Conservation (phyloP, 2,329 filamentous ascomycete species). For the Colletotrichum brevisporum region DNA sequence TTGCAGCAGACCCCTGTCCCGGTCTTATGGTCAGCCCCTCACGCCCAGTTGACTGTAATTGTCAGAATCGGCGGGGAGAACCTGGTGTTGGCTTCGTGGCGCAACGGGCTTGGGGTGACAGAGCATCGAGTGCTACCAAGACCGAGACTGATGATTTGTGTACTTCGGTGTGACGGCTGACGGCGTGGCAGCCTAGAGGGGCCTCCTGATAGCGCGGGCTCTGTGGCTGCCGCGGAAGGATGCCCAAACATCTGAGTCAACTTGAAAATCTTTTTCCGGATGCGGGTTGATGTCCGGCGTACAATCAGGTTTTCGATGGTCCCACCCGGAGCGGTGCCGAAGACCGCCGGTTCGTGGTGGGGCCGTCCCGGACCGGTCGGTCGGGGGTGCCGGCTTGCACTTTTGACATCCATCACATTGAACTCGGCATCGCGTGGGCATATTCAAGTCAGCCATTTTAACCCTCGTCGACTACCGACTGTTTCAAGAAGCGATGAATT, state of each 20-base stretch:
- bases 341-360: neutral
- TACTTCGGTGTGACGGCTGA: neutral
- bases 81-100: slow-evolving; percentile 2
- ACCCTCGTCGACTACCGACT: too few species aligned
- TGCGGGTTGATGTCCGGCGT: neutral
- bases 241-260: slow-evolving; percentile 2
- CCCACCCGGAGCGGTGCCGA: neutral
- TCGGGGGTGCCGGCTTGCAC: neutral
- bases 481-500: too few species aligned
- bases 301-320: neutral
- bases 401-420: neutral
- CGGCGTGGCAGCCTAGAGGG: neutral
- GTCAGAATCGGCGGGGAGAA: slow-evolving; percentile 1
- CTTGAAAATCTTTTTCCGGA: neutral
- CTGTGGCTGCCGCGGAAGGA: neutral
- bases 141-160: slow-evolving; percentile 7
- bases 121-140: slow-evolving; percentile 14
- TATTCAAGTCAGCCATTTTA: too few species aligned
- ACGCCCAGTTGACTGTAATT: too few species aligned
- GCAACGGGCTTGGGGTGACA: slow-evolving; percentile 20
- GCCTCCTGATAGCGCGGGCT: neutral
- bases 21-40: neutral
- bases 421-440: neutral
- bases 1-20: slow-evolving; percentile 31
- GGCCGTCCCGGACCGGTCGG: neutral